Evolutionary conservation across 1,139 yeast species (phyloP).

Genomic region (Debaryomycetaceae sp.): DNA sequence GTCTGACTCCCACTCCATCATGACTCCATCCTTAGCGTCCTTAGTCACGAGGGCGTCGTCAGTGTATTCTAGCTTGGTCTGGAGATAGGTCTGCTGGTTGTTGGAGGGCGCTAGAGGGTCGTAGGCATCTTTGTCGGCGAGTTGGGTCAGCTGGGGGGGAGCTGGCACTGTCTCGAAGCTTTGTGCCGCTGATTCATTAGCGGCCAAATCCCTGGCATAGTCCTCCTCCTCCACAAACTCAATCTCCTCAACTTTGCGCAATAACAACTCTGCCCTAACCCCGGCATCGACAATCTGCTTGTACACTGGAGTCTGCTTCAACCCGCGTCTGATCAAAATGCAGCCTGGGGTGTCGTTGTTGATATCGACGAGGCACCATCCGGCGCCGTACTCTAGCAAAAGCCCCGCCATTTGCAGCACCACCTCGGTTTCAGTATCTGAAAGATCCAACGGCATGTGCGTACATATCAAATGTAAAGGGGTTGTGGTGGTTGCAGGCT

Average conservation of each 20-base stretch:
- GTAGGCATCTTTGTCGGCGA: conserved; percentile 4
- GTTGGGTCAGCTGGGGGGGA: conserved; percentile 11
- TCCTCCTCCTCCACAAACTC: conserved; percentile 36
- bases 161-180: neutral
- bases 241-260: conserved; percentile 66
- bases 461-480: conserved; percentile 70
- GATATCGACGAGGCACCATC: conserved; percentile 74
- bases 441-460: conserved; percentile 43
- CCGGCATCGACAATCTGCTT: conserved; percentile 76
- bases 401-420: conserved; percentile 55
- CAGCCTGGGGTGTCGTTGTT: conserved; percentile 77
- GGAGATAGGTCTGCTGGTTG: conserved; percentile 60
- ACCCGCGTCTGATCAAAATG: conserved; percentile 48
- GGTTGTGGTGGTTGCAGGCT: conserved; percentile 57
- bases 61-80: conserved; percentile 63
- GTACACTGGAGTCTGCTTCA: conserved; percentile 42
- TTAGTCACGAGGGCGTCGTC: conserved; percentile 71
- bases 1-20: conserved; percentile 95
- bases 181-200: neutral
- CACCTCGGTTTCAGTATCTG: conserved; percentile 40
- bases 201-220: conserved; percentile 11
- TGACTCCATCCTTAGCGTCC: conserved; percentile 79
- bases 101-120: conserved; percentile 50
- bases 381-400: conserved; percentile 83
- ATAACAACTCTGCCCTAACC: conserved; percentile 78